Conservation (phyloP, 148 eudicot genomes). For the Diospyros kaki region DNA sequence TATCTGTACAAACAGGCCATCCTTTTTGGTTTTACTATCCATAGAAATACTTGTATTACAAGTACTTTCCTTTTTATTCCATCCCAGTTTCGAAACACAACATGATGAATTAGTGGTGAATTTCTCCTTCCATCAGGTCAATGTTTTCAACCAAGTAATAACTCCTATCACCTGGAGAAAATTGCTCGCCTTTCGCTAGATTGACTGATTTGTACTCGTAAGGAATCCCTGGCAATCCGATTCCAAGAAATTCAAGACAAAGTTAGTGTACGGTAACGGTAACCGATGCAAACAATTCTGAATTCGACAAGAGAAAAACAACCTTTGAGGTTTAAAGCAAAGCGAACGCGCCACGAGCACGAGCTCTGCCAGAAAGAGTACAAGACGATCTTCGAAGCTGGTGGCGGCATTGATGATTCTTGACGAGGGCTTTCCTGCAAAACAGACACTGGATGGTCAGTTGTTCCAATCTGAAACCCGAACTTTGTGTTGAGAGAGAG, state of each 20-base stretch:
- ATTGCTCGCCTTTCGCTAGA: slow-evolving; percentile 41
- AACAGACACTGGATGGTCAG: neutral
- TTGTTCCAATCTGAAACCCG: neutral
- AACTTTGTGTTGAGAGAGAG: too few species aligned
- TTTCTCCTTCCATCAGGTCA: neutral
- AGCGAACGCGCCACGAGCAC: slow-evolving; percentile 64
- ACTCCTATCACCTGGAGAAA: slow-evolving; percentile 29
- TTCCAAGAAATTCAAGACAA: neutral
- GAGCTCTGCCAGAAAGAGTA: slow-evolving; percentile 69
- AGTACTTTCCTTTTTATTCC: too few species aligned
- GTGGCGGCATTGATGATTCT: slow-evolving; percentile 1
- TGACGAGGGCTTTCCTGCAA: neutral
- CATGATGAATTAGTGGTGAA: too few species aligned
- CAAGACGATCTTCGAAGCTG: slow-evolving; percentile 30
- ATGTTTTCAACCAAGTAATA: neutral
- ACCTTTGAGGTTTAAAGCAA: slow-evolving; percentile 66
- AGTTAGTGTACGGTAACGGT: neutral
- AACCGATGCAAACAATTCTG: neutral
- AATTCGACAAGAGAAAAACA: neutral
- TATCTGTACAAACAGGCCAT: too few species aligned
- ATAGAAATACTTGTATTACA: too few species aligned
- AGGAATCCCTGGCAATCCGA: slow-evolving; percentile 24
- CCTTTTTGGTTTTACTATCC: too few species aligned
- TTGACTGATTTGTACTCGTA: slow-evolving; percentile 42
- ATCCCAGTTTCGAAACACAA: too few species aligned